Evolutionary conservation across 2,329 filamentous ascomycete genomes (phyloP).

Genomic region (Emmonsiellopsis sp.): DNA sequence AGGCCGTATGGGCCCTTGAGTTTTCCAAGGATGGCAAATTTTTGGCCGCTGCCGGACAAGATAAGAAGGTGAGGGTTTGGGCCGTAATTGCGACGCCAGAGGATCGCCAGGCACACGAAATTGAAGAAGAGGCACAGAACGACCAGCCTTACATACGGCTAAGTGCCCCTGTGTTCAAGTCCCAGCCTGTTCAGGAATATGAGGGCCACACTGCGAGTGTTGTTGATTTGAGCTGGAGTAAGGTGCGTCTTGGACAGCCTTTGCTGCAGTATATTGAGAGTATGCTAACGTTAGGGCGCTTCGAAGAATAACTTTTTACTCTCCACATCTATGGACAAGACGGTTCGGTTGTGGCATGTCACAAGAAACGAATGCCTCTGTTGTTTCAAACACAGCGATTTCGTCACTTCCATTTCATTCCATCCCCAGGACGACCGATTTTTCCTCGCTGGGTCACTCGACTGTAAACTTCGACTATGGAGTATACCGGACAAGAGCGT

Average conservation of each 20-base stretch:
- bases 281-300: conserved; percentile 8
- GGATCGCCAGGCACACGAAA: conserved; percentile 65
- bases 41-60: conserved; percentile 84
- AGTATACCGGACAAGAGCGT: conserved; percentile 95
- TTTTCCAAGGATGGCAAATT: conserved; percentile 90
- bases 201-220: conserved; percentile 76
- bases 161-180: conserved; percentile 82
- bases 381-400: conserved; percentile 89
- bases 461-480: conserved; percentile 83
- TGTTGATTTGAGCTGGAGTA: conserved; percentile 92
- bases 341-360: conserved; percentile 87
- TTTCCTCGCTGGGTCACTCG: conserved; percentile 87
- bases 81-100: conserved; percentile 74
- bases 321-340: conserved; percentile 97
- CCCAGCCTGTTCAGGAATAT: conserved; percentile 70
- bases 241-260: conserved; percentile 38
- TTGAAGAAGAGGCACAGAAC: conserved; percentile 50
- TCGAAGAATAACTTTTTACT: conserved; percentile 79
- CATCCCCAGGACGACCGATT: conserved; percentile 93
- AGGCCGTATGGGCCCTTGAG: conserved; percentile 83
- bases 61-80: conserved; percentile 79
- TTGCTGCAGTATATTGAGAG: not conserved
- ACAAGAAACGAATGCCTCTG: conserved; percentile 78
- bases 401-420: conserved; percentile 90
- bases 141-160: conserved; percentile 52